A percentile compares a stretch with the other conserved stretches of the same genome.
These are phyloP conservation scores for Tetradesmus lagerheimii DNA, from an alignment of 139 green algal species.

Conservation along the genomic window DNA sequence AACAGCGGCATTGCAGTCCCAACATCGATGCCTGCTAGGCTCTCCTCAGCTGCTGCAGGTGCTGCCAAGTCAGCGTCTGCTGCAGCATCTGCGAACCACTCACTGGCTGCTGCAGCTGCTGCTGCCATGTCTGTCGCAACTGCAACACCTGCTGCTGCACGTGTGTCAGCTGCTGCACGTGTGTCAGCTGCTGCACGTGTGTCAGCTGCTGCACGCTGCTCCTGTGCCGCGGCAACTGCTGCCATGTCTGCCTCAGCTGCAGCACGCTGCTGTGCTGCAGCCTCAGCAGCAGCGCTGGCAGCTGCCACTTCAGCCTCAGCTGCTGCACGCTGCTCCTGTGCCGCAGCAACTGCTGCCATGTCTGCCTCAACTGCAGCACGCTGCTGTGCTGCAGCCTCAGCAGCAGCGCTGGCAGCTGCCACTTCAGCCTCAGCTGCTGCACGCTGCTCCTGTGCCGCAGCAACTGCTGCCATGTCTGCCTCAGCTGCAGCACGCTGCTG, in stretches of 20 bases:
- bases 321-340: not conserved
- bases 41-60: too few relatives aligned
- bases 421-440: not conserved
- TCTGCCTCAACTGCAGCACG: not conserved
- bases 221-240: not conserved
- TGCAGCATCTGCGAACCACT: too few relatives aligned
- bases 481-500: not conserved
- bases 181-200: too few relatives aligned
- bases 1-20: too few relatives aligned
- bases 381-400: not conserved
- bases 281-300: too few relatives aligned
- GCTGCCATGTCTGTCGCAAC: too few relatives aligned
- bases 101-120: too few relatives aligned
- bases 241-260: not conserved
- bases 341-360: too few relatives aligned
- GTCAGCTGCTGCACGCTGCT: not conserved
- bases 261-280: not conserved
- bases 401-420: not conserved
- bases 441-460: not conserved
- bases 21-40: too few relatives aligned
- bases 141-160: too few relatives aligned
- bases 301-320: not conserved
- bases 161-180: not conserved
- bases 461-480: not conserved
- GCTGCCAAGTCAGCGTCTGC: too few relatives aligned